Evolutionary conservation across 768 basidiomycete species (phyloP).

Genomic region (Amanita fuliginea): DNA sequence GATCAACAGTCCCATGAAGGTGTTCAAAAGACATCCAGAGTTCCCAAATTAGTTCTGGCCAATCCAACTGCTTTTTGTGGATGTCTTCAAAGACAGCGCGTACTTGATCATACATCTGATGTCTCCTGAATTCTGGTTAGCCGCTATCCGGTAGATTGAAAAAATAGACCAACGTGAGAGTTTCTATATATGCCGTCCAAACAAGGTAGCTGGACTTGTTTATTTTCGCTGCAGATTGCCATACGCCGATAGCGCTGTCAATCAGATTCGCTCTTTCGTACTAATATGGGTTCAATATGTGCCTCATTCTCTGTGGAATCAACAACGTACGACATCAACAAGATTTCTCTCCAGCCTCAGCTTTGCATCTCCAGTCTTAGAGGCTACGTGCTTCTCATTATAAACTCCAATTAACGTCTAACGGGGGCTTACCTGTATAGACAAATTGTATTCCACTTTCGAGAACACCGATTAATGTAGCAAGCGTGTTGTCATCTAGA

Average conservation of each 20-base stretch:
- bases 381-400: slow-evolving; percentile 27
- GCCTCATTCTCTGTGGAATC: not conserved
- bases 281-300: slow-evolving; percentile 17
- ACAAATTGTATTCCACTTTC: slow-evolving; percentile 56
- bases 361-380: slow-evolving; percentile 60
- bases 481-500: slow-evolving; percentile 36
- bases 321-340: slow-evolving; percentile 52
- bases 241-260: slow-evolving; percentile 50
- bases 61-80: slow-evolving; percentile 70
- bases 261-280: slow-evolving; percentile 35
- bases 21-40: slow-evolving; percentile 87
- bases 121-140: slow-evolving; percentile 27
- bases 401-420: not conserved
- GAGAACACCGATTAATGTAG: slow-evolving; percentile 42
- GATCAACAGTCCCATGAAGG: slow-evolving; percentile 60
- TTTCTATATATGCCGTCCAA: slow-evolving; percentile 68
- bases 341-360: slow-evolving; percentile 80
- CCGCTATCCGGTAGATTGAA: slow-evolving; percentile 1
- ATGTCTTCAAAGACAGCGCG: slow-evolving; percentile 59
- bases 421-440: slow-evolving; percentile 34
- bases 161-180: slow-evolving; percentile 46
- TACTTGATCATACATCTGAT: slow-evolving; percentile 44
- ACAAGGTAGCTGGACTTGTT: slow-evolving; percentile 63
- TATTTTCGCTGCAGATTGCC: slow-evolving; percentile 55
- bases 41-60: slow-evolving; percentile 93